Conservation (phyloP, 2,329 filamentous ascomycete species). For the Fusarium nodosum region DNA sequence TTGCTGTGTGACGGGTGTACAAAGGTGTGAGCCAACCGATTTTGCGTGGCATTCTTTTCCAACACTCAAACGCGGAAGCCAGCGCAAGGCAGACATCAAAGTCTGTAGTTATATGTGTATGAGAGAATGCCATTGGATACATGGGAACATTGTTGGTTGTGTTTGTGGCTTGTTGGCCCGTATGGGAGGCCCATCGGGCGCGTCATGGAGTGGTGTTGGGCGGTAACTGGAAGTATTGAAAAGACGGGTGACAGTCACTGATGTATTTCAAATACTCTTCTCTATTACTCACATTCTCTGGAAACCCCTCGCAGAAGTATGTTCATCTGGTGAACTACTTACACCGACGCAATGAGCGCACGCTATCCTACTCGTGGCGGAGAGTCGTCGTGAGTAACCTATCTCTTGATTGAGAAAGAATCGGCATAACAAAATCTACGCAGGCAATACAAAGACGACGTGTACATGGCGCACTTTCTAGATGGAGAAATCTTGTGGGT, state of each 20-base stretch:
- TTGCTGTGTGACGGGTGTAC: not conserved
- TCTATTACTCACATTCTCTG: not conserved
- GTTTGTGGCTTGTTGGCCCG: not conserved
- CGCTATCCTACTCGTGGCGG: not conserved
- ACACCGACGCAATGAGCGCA: not conserved
- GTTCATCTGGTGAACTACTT: not conserved
- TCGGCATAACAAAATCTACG: fast-evolving
- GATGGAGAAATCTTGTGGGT: not conserved
- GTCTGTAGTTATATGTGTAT: not conserved
- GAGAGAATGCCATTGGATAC: no score
- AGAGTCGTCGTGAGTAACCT: not conserved
- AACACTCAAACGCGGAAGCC: not conserved
- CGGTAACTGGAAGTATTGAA: not conserved
- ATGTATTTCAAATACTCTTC: not conserved
- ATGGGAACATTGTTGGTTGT: not conserved
- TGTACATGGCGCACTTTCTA: not conserved
- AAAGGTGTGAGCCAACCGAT: not conserved
- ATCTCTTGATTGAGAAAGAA: no score
- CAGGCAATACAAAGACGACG: not conserved
- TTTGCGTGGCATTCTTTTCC: not conserved
- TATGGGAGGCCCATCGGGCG: not conserved
- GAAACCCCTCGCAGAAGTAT: not conserved
- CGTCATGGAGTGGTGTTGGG: not conserved
- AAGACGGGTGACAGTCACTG: not conserved
- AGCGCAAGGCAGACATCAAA: not conserved